Base-by-base conservation (phyloP, 176 grass and related monocot genomes). In the Pontederia crassipes region DNA sequence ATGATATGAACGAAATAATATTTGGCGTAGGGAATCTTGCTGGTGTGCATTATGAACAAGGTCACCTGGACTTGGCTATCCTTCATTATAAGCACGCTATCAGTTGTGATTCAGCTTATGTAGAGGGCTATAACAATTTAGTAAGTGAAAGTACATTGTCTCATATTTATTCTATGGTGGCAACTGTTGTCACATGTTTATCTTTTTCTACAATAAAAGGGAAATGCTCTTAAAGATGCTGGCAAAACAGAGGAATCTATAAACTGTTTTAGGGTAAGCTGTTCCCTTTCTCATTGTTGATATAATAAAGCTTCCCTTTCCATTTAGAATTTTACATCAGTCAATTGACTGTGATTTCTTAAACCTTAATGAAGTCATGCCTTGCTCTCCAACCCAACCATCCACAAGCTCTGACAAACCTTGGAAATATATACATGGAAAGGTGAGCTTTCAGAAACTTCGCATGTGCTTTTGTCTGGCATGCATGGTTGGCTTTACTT, bases 401-500 rank as follows among this genome's bases (percentile, higher is more conserved):
- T 59, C 89, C 89, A 48, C 89, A 89, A 75, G 89, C 89, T 68
- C 79, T 95, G 53, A 89, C 89, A 45, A 95, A 88, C 57, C 68
- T 95, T 62, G 89, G 89, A 48, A 95, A 95, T 48, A 85, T 95
- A 72, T 85, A 95, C 62, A 95, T 95, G 89, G 89, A 95, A 59
- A 89, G 89, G 89, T 95, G 61, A 85, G 63, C 28, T 77, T 49
- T 74, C 57, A 50, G 67, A 49, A 54, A 70, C 73, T 10, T 80
- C 48, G 65, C 48, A 59, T 55, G 11, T 11, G 32, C 47, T 56
- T 14, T 55, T 69, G n/a, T n/a, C 10, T 55, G 40, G 52, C 12
- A 5, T 8, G 17, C 48, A 40, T 54, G 46, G 20, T 78, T 18
- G 53, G 13, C 47, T 20, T 18, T 2, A 10, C 58, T 56, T 72